Evolutionary conservation across 495 filamentous ascomycete genomes (phyloP).

Genomic region (Neurospora intermedia): DNA sequence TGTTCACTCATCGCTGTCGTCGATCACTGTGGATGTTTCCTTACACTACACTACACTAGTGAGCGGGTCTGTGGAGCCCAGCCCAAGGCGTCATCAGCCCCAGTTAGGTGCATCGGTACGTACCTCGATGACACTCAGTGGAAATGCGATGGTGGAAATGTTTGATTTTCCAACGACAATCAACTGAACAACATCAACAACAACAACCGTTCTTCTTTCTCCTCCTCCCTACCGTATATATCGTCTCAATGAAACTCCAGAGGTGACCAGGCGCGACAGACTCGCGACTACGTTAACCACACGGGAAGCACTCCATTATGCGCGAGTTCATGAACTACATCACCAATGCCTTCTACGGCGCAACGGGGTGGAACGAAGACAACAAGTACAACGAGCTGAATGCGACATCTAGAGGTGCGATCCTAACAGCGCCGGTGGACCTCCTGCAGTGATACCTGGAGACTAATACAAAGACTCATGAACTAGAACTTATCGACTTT

Average conservation of each 20-base stretch:
- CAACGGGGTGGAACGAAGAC: conserved; percentile 81
- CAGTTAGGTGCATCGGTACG: background rate
- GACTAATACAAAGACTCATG: background rate
- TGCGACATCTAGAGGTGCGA: conserved; percentile 66
- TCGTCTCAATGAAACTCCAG: conserved; percentile 11
- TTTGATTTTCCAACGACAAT: background rate
- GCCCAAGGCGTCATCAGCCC: background rate
- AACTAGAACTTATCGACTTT: conserved; percentile 73
- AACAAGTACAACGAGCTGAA: conserved; percentile 87
- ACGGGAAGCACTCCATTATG: conserved; percentile 40
- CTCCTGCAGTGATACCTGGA: background rate
- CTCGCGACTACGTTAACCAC: conserved; percentile 7
- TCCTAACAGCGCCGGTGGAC: background rate
- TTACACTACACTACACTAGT: background rate
- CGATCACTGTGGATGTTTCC: background rate
- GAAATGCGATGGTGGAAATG: background rate
- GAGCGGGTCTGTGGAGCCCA: background rate
- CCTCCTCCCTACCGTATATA: background rate
- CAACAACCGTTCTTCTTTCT: background rate
- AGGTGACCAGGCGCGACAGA: conserved; percentile 10
- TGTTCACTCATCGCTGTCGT: background rate
- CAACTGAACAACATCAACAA: background rate
- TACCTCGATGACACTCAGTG: background rate
- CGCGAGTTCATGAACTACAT: conserved; percentile 98
- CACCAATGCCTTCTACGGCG: conserved; percentile 81